These are phyloP conservation scores for Beauveria sp. DNA, from an alignment of 2,329 filamentous ascomycete genomes.

Conservation along the genomic window DNA sequence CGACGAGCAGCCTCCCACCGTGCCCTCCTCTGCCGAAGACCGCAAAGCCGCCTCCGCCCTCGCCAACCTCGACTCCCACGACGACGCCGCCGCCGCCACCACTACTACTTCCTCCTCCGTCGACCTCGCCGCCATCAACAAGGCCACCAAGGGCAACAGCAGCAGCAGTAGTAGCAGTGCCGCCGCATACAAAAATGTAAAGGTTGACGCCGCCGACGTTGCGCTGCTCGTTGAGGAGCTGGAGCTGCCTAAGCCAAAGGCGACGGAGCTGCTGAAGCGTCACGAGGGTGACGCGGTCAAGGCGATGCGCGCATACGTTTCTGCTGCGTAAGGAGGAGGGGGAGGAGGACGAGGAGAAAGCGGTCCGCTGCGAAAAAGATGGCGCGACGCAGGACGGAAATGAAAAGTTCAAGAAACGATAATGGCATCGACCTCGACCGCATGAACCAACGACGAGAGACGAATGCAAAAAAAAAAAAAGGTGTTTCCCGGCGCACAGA, in stretches of 20 bases:
- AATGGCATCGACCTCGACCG: no score
- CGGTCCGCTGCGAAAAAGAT: no score
- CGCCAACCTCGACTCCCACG: slow-evolving; percentile 52
- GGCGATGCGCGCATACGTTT: slow-evolving; percentile 54
- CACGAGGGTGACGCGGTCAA: slow-evolving; percentile 63
- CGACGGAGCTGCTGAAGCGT: slow-evolving; percentile 64
- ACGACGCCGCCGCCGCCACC: slow-evolving; percentile 38
- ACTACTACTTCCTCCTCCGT: slow-evolving; percentile 36
- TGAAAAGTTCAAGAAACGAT: no score
- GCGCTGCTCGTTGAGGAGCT: slow-evolving; percentile 63
- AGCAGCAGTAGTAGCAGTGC: background rate
- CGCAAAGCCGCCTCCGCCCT: slow-evolving; percentile 70
- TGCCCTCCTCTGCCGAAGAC: slow-evolving; percentile 59
- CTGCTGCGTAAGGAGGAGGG: slow-evolving; percentile 13
- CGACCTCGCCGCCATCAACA: slow-evolving; percentile 61
- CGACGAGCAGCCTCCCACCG: slow-evolving; percentile 46
- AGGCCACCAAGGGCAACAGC: slow-evolving; percentile 54
- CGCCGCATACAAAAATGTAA: slow-evolving; percentile 51
- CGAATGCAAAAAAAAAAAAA: background rate
- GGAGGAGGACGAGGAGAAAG: background rate
- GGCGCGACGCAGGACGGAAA: no score
- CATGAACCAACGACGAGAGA: no score
- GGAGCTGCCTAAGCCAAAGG: slow-evolving; percentile 62
- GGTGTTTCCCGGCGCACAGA: background rate
- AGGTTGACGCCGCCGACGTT: slow-evolving; percentile 68